A percentile compares a stretch with the other conserved stretches of the same genome.
phyloP scores from a whole-genome alignment of 345 rosid species.

The Citrus reticulata region DNA sequence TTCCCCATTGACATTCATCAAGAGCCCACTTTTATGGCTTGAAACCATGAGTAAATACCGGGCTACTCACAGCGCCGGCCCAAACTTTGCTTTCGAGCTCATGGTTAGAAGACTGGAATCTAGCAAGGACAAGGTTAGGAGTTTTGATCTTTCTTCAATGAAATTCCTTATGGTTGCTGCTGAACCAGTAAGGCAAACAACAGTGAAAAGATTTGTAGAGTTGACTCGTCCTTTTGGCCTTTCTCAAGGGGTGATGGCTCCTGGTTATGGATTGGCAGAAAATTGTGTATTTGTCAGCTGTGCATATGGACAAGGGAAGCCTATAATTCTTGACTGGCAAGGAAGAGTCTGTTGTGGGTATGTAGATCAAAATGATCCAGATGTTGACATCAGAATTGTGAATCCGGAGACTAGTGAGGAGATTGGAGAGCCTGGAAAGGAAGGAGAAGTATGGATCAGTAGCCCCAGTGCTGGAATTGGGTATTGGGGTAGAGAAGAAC shows the following conservation, averaged over 20 bases:
- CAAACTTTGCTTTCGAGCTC: slow-evolving; percentile 64
- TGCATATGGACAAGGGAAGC: slow-evolving; percentile 57
- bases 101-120: slow-evolving; percentile 53
- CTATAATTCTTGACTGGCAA: slow-evolving; percentile 64
- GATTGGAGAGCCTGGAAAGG: slow-evolving; percentile 41
- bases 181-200: slow-evolving; percentile 64
- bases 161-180: slow-evolving; percentile 70
- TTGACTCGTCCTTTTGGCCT: slow-evolving; percentile 52
- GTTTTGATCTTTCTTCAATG: slow-evolving; percentile 62
- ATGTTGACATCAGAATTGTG: slow-evolving; percentile 53
- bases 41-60: slow-evolving; percentile 47
- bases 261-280: slow-evolving; percentile 75
- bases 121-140: slow-evolving; percentile 29
- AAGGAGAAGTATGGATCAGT: slow-evolving; percentile 71
- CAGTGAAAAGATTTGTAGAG: slow-evolving; percentile 49
- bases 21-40: slow-evolving; percentile 64
- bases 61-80: slow-evolving; percentile 71
- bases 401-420: slow-evolving; percentile 42
- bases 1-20: slow-evolving; percentile 60
- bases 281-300: slow-evolving; percentile 71
- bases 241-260: slow-evolving; percentile 66
- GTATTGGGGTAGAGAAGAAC: slow-evolving; percentile 62
- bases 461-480: slow-evolving; percentile 70
- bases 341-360: slow-evolving; percentile 68
- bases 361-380: slow-evolving; percentile 28